Base-by-base conservation (phyloP, 2,329 filamentous ascomycete genomes). In the Onygenales sp. region DNA sequence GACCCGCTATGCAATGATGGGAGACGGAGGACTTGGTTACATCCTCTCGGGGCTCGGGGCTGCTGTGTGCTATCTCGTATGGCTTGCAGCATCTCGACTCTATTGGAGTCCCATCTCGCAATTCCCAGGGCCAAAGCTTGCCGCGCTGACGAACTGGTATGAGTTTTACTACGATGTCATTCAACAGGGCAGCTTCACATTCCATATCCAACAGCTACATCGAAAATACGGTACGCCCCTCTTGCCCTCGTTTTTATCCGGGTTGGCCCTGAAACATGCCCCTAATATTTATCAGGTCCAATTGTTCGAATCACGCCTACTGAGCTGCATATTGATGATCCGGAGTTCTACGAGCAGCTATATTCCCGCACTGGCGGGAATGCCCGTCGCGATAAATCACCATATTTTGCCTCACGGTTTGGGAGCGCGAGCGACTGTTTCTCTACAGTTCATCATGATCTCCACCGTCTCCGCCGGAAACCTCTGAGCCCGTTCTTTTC, bases 81-180 rank as follows among this genome's bases (percentile, higher is more conserved):
- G 47, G n/a, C 55, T 61, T 6, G 37, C 56, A 10, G 49, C 59
- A n/a, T 56, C 56, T 39, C 56, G 58, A 33, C 50, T 61, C 2
- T 61, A 55, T 36, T 57, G 59, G 44, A 58, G 56, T 40, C 61
- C 61, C 2, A 53, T 63, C 43, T 53, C 59, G 40, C 57, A 56
- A 42, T 60, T 63, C 17, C 58, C 61, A 2, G 61, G 61, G 8
- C 61, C 61, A 32, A 55, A 54, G 50, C 44, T 59, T 4, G 59
- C 58, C 17, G 62, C 61, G 14, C 14, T 59, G 10, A 61, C 59
- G 14, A 49, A 51, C 42, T 64, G 61, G 62, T 63, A 64, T 48
- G 63, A 65, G 36, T 60, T 60, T 36, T 65, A 64, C 52, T 64
- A 61, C 52, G 62, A 65, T 53, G 58, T 62, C 13, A 40, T 61